These are phyloP conservation scores for Mikania micrantha DNA, from an alignment of 129 eudicot species.

Conservation along the genomic window DNA sequence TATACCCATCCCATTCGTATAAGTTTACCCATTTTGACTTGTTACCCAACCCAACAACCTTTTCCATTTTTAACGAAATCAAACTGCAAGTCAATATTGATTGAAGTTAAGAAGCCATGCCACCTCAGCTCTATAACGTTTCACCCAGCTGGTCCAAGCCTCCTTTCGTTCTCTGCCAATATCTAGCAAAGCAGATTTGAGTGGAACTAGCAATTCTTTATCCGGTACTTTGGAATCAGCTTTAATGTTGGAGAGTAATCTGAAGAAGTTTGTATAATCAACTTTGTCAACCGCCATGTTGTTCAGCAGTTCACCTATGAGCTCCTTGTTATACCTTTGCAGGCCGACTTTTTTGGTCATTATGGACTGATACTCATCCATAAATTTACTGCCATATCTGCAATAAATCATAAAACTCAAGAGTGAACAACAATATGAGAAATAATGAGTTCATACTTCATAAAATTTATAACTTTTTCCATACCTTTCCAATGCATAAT, in stretches of 20 bases:
- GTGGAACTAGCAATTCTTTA: constrained; percentile 52
- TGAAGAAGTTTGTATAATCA: constrained; percentile 93
- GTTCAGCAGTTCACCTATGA: constrained; percentile 68
- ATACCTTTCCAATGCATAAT: constrained; percentile 88
- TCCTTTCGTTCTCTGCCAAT: constrained; percentile 87
- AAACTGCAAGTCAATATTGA: neutral
- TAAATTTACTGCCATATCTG: constrained; percentile 87
- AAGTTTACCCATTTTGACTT: neutral
- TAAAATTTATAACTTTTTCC: neutral
- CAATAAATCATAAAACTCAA: constrained; percentile 1
- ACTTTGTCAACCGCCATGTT: constrained; percentile 97
- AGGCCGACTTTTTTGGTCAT: constrained; percentile 88
- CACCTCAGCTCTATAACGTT: constrained; percentile 78
- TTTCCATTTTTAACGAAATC: neutral
- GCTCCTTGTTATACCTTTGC: constrained; percentile 69
- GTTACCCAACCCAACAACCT: neutral
- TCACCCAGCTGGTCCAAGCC: constrained; percentile 92
- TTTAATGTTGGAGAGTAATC: constrained; percentile 69
- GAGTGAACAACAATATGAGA: neutral
- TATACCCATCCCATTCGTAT: neutral
- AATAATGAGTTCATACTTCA: neutral
- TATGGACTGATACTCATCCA: constrained; percentile 88
- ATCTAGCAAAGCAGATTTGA: constrained; percentile 81
- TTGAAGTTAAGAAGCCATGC: neutral
- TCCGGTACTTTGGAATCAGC: constrained; percentile 55